phyloP scores from a whole-genome alignment of 805 yeast genomes.

The Candida mattraensis region DNA sequence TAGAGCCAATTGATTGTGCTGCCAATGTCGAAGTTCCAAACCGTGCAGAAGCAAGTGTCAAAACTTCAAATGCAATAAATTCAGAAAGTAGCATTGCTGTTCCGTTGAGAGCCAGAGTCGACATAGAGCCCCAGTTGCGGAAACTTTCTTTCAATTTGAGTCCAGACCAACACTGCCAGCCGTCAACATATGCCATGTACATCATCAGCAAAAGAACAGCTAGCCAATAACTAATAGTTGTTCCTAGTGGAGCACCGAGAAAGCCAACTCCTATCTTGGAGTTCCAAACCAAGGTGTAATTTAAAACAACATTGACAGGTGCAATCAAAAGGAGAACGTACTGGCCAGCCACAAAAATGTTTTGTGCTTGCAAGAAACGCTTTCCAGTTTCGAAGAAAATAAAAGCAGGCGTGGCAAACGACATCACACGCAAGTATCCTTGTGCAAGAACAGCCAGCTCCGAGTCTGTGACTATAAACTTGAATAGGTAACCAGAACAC shows the following conservation, averaged over 20 bases:
- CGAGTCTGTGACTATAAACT: slow-evolving; percentile 44
- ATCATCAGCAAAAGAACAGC: slow-evolving; percentile 52
- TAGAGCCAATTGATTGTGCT: slow-evolving; percentile 66
- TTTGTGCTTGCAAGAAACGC: slow-evolving; percentile 68
- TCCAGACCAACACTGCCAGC: slow-evolving; percentile 36
- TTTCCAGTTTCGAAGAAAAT: slow-evolving; percentile 56
- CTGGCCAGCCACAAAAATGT: slow-evolving; percentile 70
- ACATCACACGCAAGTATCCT: slow-evolving; percentile 43
- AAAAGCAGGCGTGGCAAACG: slow-evolving; percentile 48
- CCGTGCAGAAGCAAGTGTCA: slow-evolving; percentile 61
- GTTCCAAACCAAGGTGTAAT: slow-evolving; percentile 63
- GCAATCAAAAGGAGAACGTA: slow-evolving; percentile 63
- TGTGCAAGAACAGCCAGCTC: slow-evolving; percentile 49
- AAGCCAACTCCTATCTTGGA: slow-evolving; percentile 52
- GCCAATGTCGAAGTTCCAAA: slow-evolving; percentile 58
- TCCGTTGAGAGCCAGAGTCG: slow-evolving; percentile 59
- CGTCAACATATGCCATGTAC: slow-evolving; percentile 41
- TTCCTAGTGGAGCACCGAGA: slow-evolving; percentile 68
- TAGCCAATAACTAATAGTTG: slow-evolving; percentile 62
- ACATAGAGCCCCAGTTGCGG: slow-evolving; percentile 57
- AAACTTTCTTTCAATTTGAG: slow-evolving; percentile 32
- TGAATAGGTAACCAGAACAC: slow-evolving; percentile 44
- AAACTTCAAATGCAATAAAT: slow-evolving; percentile 68
- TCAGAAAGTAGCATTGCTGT: slow-evolving; percentile 71
- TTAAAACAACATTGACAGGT: slow-evolving; percentile 61